Percentiles rank a stretch among this genome's conserved stretches.
phyloP scores from a whole-genome alignment of 345 rosid genomes.

The Eucalyptus erythrocorys region DNA sequence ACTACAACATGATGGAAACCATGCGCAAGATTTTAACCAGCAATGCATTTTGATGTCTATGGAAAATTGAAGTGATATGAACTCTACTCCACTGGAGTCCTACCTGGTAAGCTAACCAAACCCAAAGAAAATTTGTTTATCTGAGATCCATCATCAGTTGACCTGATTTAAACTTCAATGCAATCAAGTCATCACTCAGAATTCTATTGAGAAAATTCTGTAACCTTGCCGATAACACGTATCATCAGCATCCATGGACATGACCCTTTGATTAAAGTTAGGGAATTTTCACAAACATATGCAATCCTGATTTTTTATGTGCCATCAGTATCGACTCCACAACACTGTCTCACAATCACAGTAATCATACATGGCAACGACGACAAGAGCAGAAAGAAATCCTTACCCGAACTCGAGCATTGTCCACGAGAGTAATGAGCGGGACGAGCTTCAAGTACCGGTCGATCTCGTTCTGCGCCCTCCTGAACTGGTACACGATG shows the following conservation, averaged over 20 bases:
- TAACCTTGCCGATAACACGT: background rate
- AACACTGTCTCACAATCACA: background rate
- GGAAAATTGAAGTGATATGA: background rate
- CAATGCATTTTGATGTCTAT: background rate
- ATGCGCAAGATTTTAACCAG: background rate
- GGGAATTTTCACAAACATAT: background rate
- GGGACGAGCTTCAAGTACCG: conserved; percentile 85
- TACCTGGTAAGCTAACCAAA: background rate
- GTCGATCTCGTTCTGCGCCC: conserved; percentile 93
- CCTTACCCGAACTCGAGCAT: conserved; percentile 84
- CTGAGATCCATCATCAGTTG: background rate
- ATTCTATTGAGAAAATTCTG: background rate
- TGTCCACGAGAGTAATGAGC: conserved; percentile 90
- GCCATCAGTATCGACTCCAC: background rate
- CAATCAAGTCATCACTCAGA: background rate
- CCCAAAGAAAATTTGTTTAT: background rate
- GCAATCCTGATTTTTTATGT: background rate
- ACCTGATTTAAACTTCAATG: background rate
- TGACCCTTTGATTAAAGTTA: background rate
- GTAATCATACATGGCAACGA: background rate
- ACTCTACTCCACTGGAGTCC: background rate
- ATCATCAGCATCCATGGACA: background rate
- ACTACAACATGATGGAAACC: background rate
- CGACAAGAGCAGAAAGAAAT: background rate
- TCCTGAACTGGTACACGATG: conserved; percentile 92